These are phyloP conservation scores for Suillus bovinus DNA, from an alignment of 768 basidiomycete genomes.

Conservation along the genomic window DNA sequence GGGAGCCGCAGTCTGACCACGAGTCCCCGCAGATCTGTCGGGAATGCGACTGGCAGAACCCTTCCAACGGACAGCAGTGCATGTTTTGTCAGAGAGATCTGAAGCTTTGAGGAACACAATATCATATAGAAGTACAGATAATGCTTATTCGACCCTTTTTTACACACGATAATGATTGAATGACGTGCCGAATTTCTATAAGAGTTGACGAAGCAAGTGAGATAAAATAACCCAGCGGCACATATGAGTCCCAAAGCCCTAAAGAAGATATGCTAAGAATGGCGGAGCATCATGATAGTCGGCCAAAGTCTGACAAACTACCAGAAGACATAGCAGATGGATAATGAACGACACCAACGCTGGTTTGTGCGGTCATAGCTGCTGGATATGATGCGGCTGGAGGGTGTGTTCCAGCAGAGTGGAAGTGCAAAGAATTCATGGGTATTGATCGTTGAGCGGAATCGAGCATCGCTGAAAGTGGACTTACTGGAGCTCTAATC, in stretches of 20 bases:
- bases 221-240: slow-evolving; percentile 24
- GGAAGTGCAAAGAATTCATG: slow-evolving; percentile 34
- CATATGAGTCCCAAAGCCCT: slow-evolving; percentile 30
- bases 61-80: slow-evolving; percentile 42
- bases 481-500: slow-evolving; percentile 31
- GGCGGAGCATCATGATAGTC: slow-evolving; percentile 20
- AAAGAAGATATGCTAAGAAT: slow-evolving; percentile 19
- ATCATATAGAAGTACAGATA: slow-evolving; percentile 36
- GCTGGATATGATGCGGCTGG: slow-evolving; percentile 28
- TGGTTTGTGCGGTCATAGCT: slow-evolving; percentile 22
- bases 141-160: slow-evolving; percentile 32
- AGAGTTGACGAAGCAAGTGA: slow-evolving; percentile 26
- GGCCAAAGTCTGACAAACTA: slow-evolving; percentile 25
- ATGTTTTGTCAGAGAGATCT: slow-evolving; percentile 46
- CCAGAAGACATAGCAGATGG: slow-evolving; percentile 25
- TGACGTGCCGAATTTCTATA: slow-evolving; percentile 29
- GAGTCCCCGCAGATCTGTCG: slow-evolving; percentile 45
- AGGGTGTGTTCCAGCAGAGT: slow-evolving; percentile 34
- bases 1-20: slow-evolving; percentile 20
- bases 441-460: slow-evolving; percentile 26
- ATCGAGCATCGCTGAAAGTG: slow-evolving; percentile 25
- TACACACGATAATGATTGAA: slow-evolving; percentile 23
- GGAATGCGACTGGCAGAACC: slow-evolving; percentile 61
- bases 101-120: slow-evolving; percentile 27
- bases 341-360: slow-evolving; percentile 19